Conservation (phyloP, 371 early-diverging fungal genomes). For the Batrachochytrium dendrobatidis region DNA sequence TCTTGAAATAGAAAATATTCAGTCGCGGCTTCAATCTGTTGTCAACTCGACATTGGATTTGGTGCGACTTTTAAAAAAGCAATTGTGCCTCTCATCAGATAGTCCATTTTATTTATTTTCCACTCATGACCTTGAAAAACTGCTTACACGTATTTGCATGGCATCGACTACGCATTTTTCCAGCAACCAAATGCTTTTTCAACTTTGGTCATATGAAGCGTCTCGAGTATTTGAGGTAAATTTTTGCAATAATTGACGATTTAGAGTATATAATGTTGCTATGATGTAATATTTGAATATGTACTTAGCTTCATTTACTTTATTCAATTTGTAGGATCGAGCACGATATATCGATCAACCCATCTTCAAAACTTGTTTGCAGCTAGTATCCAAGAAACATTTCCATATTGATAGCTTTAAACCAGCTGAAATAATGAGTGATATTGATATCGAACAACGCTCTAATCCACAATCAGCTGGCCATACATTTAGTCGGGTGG, state of each 20-base stretch:
- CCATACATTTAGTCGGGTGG: not conserved
- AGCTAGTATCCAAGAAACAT: not conserved
- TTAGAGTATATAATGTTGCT: too few relatives aligned
- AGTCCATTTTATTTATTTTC: not conserved
- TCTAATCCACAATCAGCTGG: not conserved
- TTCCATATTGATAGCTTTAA: not conserved
- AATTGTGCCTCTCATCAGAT: not conserved
- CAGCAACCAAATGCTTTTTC: not conserved
- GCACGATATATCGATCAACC: not conserved
- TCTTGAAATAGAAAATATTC: not conserved
- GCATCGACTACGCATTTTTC: not conserved
- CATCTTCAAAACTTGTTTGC: not conserved
- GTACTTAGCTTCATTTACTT: too few relatives aligned
- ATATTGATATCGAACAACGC: not conserved
- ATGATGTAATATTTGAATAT: too few relatives aligned
- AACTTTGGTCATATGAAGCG: not conserved
- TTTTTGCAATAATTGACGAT: too few relatives aligned
- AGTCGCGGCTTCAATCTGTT: not conserved
- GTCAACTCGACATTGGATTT: slow-evolving; percentile 1
- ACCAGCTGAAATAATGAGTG: not conserved
- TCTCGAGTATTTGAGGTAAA: not conserved
- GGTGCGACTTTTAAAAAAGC: not conserved
- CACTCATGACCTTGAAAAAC: not conserved
- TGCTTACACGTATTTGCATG: not conserved
- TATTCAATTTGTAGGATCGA: too few relatives aligned